Base-by-base conservation (phyloP, 495 filamentous ascomycete species). In the Penicillium alfredii region DNA sequence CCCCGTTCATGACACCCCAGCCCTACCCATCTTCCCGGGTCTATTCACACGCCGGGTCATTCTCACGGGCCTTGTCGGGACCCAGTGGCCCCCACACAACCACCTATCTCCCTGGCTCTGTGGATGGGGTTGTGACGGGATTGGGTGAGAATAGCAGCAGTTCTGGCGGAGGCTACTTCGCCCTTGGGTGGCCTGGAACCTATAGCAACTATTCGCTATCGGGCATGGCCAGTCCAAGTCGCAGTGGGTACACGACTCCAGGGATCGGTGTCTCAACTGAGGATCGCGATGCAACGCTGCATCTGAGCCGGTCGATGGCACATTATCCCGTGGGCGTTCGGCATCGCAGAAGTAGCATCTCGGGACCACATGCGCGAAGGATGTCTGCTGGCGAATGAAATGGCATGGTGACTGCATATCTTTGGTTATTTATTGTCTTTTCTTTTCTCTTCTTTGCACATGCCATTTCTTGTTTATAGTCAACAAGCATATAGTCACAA, bases 241-340 rank as follows among this genome's bases (percentile, higher is more conserved):
- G 39, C 21, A 64, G 56, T 36, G 45, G 54, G 10, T 45, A 43
- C 16, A 56, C 39, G 2, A 54, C 56, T 0, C 49, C 56, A 3
- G 53, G 44, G 0, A 28, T 28, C 13, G 36, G 33, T 2, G 32
- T 40, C 2, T 53, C 58, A n/a, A 35, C 42, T n/a, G 61, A 63
- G 14, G 59, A 61, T 15, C 44, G 50, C 0, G 48, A 48, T 37
- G 32, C 33, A 25, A 8, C 42, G 4, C 27, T 41, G 12, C 38
- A 40, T 16, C 35, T 44, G 26, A 35, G 44, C 9, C 40, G 49
- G 4, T 35, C 45, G 12, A 55, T 62, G 45, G 43, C 40, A 12
- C 56, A 62, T 42, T 62, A 61, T 43, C 41, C 51, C 12, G 45
- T 49, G 3, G 51, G 60, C 8, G 38, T 55, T 16, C 42, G 58